These are phyloP conservation scores for Wickerhamiella slavikovae DNA, from an alignment of 805 yeast species.

Conservation along the genomic window DNA sequence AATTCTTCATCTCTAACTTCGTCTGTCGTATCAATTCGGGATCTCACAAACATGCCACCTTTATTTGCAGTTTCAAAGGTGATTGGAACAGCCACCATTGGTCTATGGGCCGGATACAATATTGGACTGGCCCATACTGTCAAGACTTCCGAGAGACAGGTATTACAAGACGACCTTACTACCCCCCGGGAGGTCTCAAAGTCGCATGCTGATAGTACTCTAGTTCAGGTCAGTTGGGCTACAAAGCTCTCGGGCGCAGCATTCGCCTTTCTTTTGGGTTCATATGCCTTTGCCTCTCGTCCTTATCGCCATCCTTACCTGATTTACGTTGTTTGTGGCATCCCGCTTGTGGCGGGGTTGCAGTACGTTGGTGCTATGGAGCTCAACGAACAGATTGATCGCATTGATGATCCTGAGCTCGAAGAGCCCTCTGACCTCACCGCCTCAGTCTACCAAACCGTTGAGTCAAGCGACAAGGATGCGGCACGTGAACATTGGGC, in stretches of 20 bases:
- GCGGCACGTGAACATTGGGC: background rate
- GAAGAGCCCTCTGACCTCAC: conserved; percentile 6
- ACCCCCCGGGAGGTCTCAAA: background rate
- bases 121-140: conserved; percentile 8
- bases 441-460: conserved; percentile 9
- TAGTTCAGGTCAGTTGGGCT: conserved; percentile 2
- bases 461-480: conserved; percentile 1
- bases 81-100: conserved; percentile 18
- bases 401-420: conserved; percentile 1
- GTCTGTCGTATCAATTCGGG: no score
- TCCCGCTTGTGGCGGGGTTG: conserved; percentile 13
- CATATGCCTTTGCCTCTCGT: conserved; percentile 13
- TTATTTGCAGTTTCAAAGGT: conserved; percentile 13
- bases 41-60: conserved; percentile 1
- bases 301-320: conserved; percentile 18
- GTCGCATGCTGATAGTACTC: background rate
- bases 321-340: conserved; percentile 16
- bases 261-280: conserved; percentile 10
- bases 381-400: conserved; percentile 5
- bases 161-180: conserved; percentile 1
- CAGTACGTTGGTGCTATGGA: conserved; percentile 12
- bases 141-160: background rate
- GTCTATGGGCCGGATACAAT: conserved; percentile 18
- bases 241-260: conserved; percentile 10
- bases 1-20: no score